phyloP scores from a whole-genome alignment of 2,329 filamentous ascomycete genomes.

The Amauroascus verrucosus region DNA sequence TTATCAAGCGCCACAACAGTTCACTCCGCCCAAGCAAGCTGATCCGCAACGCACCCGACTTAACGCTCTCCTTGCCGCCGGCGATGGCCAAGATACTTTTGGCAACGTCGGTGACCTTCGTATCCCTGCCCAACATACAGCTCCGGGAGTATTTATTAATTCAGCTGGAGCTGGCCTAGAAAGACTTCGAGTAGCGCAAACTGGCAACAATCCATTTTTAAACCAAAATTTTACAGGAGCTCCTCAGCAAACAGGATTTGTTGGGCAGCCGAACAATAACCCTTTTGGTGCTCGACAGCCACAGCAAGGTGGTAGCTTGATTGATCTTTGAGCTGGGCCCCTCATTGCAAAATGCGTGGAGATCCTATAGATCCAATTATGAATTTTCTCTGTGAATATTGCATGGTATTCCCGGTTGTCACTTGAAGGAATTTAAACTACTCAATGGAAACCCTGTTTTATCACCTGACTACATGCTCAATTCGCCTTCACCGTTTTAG shows the following conservation, averaged over 20 bases:
- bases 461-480: no score
- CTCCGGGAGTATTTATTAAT: slow-evolving; percentile 92
- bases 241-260: slow-evolving; percentile 36
- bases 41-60: slow-evolving; percentile 61
- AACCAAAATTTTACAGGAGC: slow-evolving; percentile 69
- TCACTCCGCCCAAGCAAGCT: slow-evolving; percentile 29
- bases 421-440: not conserved
- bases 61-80: slow-evolving; percentile 72
- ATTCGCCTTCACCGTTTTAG: not conserved
- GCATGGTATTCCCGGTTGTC: not conserved
- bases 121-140: slow-evolving; percentile 92
- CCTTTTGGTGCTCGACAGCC: slow-evolving; percentile 43
- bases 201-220: slow-evolving; percentile 84
- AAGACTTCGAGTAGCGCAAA: slow-evolving; percentile 55
- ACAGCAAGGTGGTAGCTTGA: slow-evolving; percentile 47
- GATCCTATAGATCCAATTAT: not conserved
- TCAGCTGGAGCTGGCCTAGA: slow-evolving; percentile 74
- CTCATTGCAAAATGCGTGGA: not conserved
- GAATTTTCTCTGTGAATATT: not conserved
- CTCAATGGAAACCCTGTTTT: not conserved
- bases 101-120: slow-evolving; percentile 94
- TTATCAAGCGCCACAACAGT: slow-evolving; percentile 39
- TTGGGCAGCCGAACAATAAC: slow-evolving; percentile 40
- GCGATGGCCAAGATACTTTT: slow-evolving; percentile 93
- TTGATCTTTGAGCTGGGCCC: slow-evolving; percentile 44